These are phyloP conservation scores for Ilex aquifolium DNA, from an alignment of 257 asterid genomes.

Conservation along the genomic window DNA sequence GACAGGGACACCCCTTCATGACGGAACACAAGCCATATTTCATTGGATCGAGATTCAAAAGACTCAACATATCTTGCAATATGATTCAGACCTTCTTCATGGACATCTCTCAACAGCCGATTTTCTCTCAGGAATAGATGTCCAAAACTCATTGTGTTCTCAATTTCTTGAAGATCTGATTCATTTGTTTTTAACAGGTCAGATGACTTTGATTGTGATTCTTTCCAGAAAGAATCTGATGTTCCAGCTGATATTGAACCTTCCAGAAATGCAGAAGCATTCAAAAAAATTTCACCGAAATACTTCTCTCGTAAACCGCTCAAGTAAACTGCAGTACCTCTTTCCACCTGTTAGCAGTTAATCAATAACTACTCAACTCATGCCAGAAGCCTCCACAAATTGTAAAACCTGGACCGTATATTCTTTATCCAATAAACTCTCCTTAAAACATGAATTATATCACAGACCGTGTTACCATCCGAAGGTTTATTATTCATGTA, in stretches of 20 bases:
- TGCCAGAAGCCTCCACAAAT: conserved; percentile 20
- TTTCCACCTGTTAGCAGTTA: conserved; percentile 68
- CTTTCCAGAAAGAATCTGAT: conserved; percentile 33
- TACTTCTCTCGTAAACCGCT: conserved; percentile 95
- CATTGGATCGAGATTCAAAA: conserved; percentile 84
- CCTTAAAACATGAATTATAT: no score
- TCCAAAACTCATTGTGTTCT: conserved; percentile 29
- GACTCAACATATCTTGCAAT: conserved; percentile 96
- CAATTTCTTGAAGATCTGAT: conserved; percentile 31
- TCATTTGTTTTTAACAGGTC: conserved; percentile 25
- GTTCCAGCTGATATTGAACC: conserved; percentile 38
- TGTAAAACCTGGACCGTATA: background rate
- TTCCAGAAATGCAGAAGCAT: conserved; percentile 64
- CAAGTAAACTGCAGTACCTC: conserved; percentile 72
- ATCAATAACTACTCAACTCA: conserved; percentile 10
- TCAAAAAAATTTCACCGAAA: conserved; percentile 84
- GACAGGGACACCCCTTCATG: conserved; percentile 95
- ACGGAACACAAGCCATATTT: conserved; percentile 93
- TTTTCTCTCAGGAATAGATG: conserved; percentile 28
- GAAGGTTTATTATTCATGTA: no score
- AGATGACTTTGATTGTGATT: conserved; percentile 22
- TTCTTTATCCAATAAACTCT: no score
- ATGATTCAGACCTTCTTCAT: conserved; percentile 80
- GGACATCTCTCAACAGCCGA: conserved; percentile 26
- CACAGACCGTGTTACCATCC: no score